These are phyloP conservation scores for Schoenoplectus tabernaemontani DNA, from an alignment of 202 grass and related monocot genomes.

Conservation along the genomic window DNA sequence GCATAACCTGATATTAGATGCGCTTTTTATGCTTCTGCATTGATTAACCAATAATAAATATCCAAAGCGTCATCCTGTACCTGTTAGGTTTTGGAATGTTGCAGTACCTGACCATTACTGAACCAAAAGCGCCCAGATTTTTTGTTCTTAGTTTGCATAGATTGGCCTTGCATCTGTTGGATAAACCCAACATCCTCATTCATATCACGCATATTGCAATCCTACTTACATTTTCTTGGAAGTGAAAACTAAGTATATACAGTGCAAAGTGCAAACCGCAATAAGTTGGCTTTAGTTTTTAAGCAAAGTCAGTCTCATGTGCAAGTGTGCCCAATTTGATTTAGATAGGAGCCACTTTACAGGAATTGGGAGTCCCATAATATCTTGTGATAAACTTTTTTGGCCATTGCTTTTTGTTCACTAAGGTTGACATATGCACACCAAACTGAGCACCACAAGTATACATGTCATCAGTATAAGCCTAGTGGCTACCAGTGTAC, in stretches of 20 bases:
- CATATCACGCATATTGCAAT: no score
- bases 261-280: background rate
- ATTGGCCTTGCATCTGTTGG: background rate
- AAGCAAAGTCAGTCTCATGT: background rate
- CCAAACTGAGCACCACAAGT: no score
- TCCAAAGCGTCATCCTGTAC: no score
- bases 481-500: conserved; percentile 3
- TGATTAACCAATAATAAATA: no score
- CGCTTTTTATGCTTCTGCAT: background rate
- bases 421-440: conserved; percentile 2
- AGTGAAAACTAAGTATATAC: background rate
- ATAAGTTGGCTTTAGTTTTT: background rate
- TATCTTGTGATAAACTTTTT: background rate
- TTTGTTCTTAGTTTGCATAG: background rate
- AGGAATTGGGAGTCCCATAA: no score
- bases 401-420: background rate
- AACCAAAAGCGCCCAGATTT: background rate
- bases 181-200: background rate
- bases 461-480: background rate
- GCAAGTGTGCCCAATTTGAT: background rate
- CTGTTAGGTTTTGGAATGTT: no score
- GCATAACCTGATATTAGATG: no score
- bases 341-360: background rate
- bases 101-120: no score
- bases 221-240: background rate